A percentile compares a stretch with the other conserved stretches of the same genome.
Conservation (phyloP, 495 filamentous ascomycete species). For the Tuber calosporum region DNA sequence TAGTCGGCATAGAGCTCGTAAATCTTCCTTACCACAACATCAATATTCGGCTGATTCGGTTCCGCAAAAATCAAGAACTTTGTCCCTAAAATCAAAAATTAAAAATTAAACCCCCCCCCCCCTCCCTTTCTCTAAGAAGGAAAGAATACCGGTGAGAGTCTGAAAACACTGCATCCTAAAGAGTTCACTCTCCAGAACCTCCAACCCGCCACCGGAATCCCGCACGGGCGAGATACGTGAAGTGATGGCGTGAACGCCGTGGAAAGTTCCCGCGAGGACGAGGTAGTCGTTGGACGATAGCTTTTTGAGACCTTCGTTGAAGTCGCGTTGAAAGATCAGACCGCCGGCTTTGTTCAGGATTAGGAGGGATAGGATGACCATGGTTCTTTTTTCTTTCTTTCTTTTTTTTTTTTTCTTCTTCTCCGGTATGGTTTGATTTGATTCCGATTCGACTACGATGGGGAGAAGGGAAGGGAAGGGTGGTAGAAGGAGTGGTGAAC, state of each 20-base stretch:
- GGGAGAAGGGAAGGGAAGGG: no score
- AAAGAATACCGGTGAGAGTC: constrained; percentile 58
- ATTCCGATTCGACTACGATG: no score
- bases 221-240: constrained; percentile 63
- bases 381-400: constrained; percentile 5
- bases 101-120: background rate
- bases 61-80: constrained; percentile 97
- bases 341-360: constrained; percentile 98
- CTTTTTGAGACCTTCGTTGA: constrained; percentile 72
- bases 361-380: constrained; percentile 87
- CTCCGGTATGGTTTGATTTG: no score
- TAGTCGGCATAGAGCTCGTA: constrained; percentile 96
- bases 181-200: constrained; percentile 80
- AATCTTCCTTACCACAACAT: constrained; percentile 67
- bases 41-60: constrained; percentile 79
- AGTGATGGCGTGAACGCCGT: constrained; percentile 92
- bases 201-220: constrained; percentile 55
- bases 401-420: background rate
- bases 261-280: constrained; percentile 95
- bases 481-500: no score
- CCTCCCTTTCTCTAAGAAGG: background rate
- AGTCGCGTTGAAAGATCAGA: constrained; percentile 89
- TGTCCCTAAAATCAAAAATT: constrained; percentile 52
- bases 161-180: constrained; percentile 94
- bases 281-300: constrained; percentile 90